These are phyloP conservation scores for Chaetomium tenue DNA, from an alignment of 495 filamentous ascomycete genomes.

Conservation along the genomic window DNA sequence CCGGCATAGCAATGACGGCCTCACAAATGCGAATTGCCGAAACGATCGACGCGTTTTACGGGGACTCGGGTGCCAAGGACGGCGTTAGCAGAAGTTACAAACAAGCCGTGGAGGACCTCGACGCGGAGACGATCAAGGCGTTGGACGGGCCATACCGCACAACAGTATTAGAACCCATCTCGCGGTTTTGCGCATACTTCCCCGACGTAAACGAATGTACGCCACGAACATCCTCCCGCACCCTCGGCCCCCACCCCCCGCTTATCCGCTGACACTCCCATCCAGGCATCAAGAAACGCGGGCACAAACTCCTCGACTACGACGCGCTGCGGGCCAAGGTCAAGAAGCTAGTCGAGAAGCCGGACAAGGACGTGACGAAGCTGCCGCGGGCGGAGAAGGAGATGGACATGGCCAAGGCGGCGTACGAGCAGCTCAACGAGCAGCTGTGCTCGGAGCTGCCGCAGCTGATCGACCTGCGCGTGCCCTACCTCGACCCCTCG, in stretches of 20 bases:
- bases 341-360: slow-evolving; percentile 95
- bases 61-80: slow-evolving; percentile 89
- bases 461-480: slow-evolving; percentile 95
- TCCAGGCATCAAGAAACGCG: slow-evolving; percentile 90
- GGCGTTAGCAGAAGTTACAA: slow-evolving; percentile 96
- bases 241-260: neutral
- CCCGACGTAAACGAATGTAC: slow-evolving; percentile 97
- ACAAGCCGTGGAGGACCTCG: slow-evolving; percentile 94
- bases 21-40: slow-evolving; percentile 99
- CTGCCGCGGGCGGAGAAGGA: slow-evolving; percentile 93
- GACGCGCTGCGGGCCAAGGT: slow-evolving; percentile 93
- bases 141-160: slow-evolving; percentile 94
- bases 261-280: neutral
- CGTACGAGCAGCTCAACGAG: slow-evolving; percentile 94
- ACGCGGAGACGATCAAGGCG: slow-evolving; percentile 97
- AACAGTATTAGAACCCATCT: slow-evolving; percentile 92
- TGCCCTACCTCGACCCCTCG: slow-evolving; percentile 92
- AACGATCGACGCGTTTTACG: slow-evolving; percentile 99
- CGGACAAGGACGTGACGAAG: slow-evolving; percentile 95
- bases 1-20: slow-evolving; percentile 81
- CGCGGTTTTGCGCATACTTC: slow-evolving; percentile 95
- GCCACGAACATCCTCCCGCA: slow-evolving; percentile 24
- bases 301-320: slow-evolving; percentile 97
- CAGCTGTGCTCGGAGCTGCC: slow-evolving; percentile 90
- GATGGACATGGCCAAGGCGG: slow-evolving; percentile 83